phyloP scores from a whole-genome alignment of 495 filamentous ascomycete species.

The Tuber magnatum region DNA sequence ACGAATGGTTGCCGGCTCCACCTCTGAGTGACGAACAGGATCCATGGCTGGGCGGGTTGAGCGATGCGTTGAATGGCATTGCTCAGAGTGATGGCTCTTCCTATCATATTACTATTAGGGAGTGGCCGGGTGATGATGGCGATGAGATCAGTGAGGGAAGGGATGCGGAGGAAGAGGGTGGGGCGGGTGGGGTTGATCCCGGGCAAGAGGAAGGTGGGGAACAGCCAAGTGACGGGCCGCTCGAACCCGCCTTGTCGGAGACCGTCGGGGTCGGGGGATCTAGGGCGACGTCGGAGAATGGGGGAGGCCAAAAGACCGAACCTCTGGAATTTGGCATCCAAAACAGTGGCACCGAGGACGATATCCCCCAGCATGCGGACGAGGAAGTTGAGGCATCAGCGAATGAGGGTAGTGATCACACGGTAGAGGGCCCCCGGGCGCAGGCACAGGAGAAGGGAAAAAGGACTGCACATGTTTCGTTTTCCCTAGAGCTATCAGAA shows the following conservation, averaged over 20 bases:
- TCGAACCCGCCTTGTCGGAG: neutral
- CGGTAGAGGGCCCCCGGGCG: neutral
- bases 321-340: neutral
- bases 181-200: neutral
- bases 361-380: neutral
- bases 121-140: conserved; percentile 23
- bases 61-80: conserved; percentile 24
- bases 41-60: conserved; percentile 28
- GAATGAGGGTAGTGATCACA: neutral
- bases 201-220: neutral
- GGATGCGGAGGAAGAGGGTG: conserved; percentile 9
- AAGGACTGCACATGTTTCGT: conserved; percentile 1
- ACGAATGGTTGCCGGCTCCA: conserved; percentile 22
- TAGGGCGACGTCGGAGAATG: conserved; percentile 4
- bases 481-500: neutral
- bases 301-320: neutral
- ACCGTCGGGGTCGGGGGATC: neutral
- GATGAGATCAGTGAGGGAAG: conserved; percentile 69
- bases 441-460: conserved; percentile 1
- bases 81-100: conserved; percentile 13
- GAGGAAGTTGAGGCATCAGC: neutral
- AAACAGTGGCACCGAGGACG: neutral
- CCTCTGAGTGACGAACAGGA: conserved; percentile 15
- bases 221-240: neutral
- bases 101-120: conserved; percentile 24